phyloP scores from a whole-genome alignment of 2,329 filamentous ascomycete species.

The Acrodontium crateriforme region DNA sequence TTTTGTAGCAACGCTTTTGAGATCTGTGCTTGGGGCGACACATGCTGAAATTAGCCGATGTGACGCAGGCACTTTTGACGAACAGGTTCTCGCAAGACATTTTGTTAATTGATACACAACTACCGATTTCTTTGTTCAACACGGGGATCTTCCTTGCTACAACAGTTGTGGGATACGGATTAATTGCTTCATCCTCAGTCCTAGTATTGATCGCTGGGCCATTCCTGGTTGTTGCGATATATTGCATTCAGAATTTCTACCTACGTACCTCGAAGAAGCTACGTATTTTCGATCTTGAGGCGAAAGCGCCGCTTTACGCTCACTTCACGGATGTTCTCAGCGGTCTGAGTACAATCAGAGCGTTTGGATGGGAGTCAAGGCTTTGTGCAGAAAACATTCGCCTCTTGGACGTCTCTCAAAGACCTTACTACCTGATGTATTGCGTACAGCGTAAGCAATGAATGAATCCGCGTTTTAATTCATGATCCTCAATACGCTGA shows the following conservation, averaged over 20 bases:
- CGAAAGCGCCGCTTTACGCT: slow-evolving; percentile 36
- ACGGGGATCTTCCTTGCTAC: background rate
- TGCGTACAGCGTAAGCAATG: slow-evolving; percentile 32
- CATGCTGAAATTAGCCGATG: slow-evolving; percentile 13
- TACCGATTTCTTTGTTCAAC: slow-evolving; percentile 12
- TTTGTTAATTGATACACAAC: slow-evolving; percentile 30
- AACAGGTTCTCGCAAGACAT: slow-evolving; percentile 33
- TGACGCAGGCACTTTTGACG: background rate
- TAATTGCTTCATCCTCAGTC: background rate
- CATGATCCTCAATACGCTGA: too few relatives aligned
- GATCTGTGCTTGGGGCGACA: background rate
- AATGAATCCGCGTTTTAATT: too few relatives aligned
- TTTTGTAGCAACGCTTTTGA: background rate
- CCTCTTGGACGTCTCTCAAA: slow-evolving; percentile 27
- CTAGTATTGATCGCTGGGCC: slow-evolving; percentile 72
- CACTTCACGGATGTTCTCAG: slow-evolving; percentile 38
- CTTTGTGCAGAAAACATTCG: slow-evolving; percentile 6
- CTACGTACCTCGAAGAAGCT: slow-evolving; percentile 35
- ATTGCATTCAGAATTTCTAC: slow-evolving; percentile 32
- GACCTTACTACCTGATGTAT: slow-evolving; percentile 32
- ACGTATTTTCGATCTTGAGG: slow-evolving; percentile 40
- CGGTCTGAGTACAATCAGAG: slow-evolving; percentile 37
- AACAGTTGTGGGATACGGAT: background rate
- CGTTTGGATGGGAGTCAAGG: slow-evolving; percentile 33
- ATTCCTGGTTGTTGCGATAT: slow-evolving; percentile 81